Evolutionary conservation across 371 early-diverging fungal species (phyloP).

Genomic region (Blakeslea trispora): DNA sequence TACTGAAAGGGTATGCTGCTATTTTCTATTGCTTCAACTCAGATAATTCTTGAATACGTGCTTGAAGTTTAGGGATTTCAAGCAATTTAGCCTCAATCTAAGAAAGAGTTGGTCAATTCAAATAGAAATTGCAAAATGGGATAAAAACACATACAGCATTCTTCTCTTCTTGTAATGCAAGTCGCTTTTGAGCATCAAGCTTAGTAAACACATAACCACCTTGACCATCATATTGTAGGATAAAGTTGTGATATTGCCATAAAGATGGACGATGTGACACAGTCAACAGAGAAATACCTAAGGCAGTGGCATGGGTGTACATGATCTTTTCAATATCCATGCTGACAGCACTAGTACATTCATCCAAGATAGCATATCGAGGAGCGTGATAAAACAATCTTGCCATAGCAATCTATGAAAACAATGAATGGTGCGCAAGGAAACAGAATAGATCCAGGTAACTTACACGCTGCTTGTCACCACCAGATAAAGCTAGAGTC

Average conservation of each 20-base stretch:
- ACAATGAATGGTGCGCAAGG: not conserved
- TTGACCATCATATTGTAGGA: slow-evolving; percentile 87
- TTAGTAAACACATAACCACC: slow-evolving; percentile 86
- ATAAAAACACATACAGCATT: slow-evolving; percentile 47
- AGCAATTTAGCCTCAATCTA: slow-evolving; percentile 72
- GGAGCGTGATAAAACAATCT: slow-evolving; percentile 91
- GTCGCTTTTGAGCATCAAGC: slow-evolving; percentile 85
- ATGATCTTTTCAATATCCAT: slow-evolving; percentile 89
- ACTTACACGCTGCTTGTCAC: slow-evolving; percentile 83
- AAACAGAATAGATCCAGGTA: not conserved
- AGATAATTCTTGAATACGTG: slow-evolving; percentile 63
- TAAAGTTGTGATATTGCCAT: slow-evolving; percentile 86
- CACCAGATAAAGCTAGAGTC: slow-evolving; percentile 82
- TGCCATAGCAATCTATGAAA: slow-evolving; percentile 77
- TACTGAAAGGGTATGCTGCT: not conserved
- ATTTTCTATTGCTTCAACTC: slow-evolving; percentile 27
- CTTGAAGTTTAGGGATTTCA: slow-evolving; percentile 71
- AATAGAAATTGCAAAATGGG: not conserved
- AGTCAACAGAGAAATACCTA: slow-evolving; percentile 86
- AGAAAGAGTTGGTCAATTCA: too few species aligned
- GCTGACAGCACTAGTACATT: slow-evolving; percentile 91
- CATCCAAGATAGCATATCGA: slow-evolving; percentile 87
- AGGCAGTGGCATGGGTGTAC: slow-evolving; percentile 83
- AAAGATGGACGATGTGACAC: slow-evolving; percentile 88
- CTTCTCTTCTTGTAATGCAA: slow-evolving; percentile 79